Base-by-base conservation (phyloP, 108 stramenopile species). In the Aureococcus anophagefferens region DNA sequence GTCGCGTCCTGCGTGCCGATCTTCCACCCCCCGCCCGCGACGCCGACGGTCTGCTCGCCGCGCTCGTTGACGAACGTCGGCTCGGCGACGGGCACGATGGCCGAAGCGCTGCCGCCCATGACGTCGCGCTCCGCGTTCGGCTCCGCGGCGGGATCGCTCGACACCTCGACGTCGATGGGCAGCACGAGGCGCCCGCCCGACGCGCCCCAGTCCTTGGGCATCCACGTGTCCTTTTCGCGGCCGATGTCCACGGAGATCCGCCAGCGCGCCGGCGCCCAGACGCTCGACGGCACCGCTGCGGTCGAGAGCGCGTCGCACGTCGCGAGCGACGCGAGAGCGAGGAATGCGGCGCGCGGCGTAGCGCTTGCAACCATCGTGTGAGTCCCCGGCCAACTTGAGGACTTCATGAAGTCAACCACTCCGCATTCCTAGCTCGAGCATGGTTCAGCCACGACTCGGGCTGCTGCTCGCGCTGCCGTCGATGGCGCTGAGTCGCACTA, bases 11-110 rank as follows among this genome's bases (percentile, higher is more conserved):
- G 29, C 73, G 68, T 33, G 85, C 75, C 77, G 18, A 87, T 72
- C 36, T 78, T 84, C 89, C 89, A 89, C 17, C 75, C 82, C 25
- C 89, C 89, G 37, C 72, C 68, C n/a, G 78, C 75, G 35, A 89
- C 74, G 71, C 74, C 36, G 13, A 87, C 80, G 30, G 63, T 45
- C 72, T 86, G 81, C 65, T 83, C 70, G 51, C 89, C 89, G 65
- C 77, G 68, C n/a, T 78, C 67, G 68, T 81, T 85, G 37, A 87
- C 75, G 66, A 81, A 89, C 32, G 74, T 75, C 30, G 82, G 66
- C 68, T 75, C 67, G 67, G 68, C 51, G 69, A 40, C 34, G 64
- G 71, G 75, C 64, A 80, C 68, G 16, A 63, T 15, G 33, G 79
- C 71, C 33, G 70, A 70, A 5, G 32, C 67, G 63, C 69, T 35